These are phyloP conservation scores for Cudoniella acicularis DNA, from an alignment of 495 filamentous ascomycete species.

Conservation along the genomic window DNA sequence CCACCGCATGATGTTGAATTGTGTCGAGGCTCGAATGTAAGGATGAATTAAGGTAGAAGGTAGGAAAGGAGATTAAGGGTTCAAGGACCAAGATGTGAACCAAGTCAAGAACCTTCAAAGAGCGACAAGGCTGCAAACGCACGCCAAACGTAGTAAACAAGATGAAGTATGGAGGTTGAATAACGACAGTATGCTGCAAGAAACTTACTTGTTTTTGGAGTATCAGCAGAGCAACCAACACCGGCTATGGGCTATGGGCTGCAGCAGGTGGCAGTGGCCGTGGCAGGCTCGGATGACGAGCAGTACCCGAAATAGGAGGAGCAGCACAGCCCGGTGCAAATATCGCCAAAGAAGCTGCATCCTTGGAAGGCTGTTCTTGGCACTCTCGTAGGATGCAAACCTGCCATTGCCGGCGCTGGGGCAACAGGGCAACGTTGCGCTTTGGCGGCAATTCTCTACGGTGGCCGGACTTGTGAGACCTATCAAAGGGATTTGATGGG, in stretches of 20 bases:
- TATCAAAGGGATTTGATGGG: not conserved
- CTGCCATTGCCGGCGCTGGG: not conserved
- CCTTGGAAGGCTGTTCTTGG: not conserved
- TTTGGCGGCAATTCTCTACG: not conserved
- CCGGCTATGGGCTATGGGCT: not conserved
- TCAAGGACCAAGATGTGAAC: no score
- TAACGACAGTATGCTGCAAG: not conserved
- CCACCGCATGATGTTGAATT: not conserved
- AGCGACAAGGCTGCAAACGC: not conserved
- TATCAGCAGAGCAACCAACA: not conserved
- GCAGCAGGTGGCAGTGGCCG: no score
- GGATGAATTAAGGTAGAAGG: not conserved
- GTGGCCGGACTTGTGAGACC: not conserved
- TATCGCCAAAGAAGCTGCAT: not conserved
- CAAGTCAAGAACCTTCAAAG: not conserved
- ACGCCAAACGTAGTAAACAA: not conserved
- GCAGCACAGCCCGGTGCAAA: not conserved
- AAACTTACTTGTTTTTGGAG: not conserved
- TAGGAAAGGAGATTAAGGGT: not conserved
- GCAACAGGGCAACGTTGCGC: not conserved
- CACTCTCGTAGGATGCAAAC: no score
- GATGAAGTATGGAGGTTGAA: not conserved
- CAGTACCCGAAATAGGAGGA: not conserved
- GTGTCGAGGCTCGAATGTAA: not conserved
- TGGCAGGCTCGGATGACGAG: not conserved